Evolutionary conservation across 2,329 filamentous ascomycete genomes (phyloP).

Genomic region (Parasarocladium wereldwijsianum): DNA sequence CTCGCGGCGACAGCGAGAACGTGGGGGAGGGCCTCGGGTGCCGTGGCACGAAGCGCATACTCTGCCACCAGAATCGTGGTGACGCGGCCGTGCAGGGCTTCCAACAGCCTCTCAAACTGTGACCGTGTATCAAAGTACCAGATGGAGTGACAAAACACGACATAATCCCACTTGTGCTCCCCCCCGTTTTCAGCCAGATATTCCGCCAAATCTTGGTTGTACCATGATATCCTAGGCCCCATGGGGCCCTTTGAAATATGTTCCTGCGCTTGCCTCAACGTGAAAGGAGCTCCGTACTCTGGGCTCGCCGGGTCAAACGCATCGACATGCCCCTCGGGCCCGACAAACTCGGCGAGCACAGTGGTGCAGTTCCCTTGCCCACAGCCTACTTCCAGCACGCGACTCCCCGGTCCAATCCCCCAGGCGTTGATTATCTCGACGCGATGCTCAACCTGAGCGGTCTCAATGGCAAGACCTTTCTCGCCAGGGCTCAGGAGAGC

Average conservation of each 20-base stretch:
- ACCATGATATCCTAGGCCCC: conserved; percentile 27
- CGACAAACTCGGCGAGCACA: conserved; percentile 32
- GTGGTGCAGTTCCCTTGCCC: conserved; percentile 44
- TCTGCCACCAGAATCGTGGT: conserved; percentile 12
- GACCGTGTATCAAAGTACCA: conserved; percentile 35
- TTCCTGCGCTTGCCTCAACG: conserved; percentile 31
- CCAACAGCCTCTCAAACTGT: conserved; percentile 11
- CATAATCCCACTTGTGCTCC: conserved; percentile 22
- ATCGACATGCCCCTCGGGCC: conserved; percentile 26
- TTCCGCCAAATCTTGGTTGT: conserved; percentile 19
- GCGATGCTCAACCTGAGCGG: conserved; percentile 18
- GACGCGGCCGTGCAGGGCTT: conserved; percentile 10
- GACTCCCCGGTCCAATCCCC: conserved; percentile 21
- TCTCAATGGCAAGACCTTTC: conserved; percentile 8
- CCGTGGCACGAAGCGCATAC: conserved; percentile 18
- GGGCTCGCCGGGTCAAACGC: conserved; percentile 36
- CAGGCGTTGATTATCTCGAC: conserved; percentile 19
- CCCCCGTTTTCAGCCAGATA: conserved; percentile 16
- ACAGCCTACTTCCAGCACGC: conserved; percentile 42
- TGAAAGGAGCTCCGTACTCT: conserved; percentile 35
- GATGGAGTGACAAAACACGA: conserved; percentile 33
- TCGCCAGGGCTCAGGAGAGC: conserved; percentile 3
- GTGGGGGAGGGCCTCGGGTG: conserved; percentile 27
- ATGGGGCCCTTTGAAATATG: conserved; percentile 24
- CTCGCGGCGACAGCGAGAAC: conserved; percentile 34